Evolutionary conservation across 306 rosid species (phyloP).

Genomic region (Aeschynomene evenia): DNA sequence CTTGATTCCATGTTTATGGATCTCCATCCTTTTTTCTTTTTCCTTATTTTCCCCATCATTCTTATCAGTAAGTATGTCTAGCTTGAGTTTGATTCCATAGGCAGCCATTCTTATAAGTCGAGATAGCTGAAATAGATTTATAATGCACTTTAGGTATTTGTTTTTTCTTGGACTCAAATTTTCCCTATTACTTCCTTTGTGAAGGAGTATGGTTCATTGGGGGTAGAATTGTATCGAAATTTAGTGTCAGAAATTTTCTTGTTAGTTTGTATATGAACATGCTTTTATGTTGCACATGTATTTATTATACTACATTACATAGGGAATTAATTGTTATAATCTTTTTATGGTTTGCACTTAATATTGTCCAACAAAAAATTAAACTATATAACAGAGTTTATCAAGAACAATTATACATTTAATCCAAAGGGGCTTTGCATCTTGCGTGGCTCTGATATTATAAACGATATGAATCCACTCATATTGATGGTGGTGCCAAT

Average conservation of each 20-base stretch:
- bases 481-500: too few species aligned
- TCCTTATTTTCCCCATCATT: neutral
- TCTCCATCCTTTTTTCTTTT: neutral
- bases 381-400: too few species aligned
- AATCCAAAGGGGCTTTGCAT: too few species aligned
- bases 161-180: slow-evolving; percentile 1
- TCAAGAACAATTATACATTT: neutral
- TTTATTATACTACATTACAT: neutral
- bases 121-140: neutral
- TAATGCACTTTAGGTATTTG: neutral
- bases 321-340: too few species aligned
- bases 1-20: neutral
- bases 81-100: slow-evolving; percentile 4
- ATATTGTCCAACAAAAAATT: neutral
- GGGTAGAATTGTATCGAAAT: slow-evolving; percentile 14
- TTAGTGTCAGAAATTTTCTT: neutral
- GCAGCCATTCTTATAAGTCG: neutral
- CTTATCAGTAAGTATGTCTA: neutral
- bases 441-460: too few species aligned
- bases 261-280: slow-evolving; percentile 16
- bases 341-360: neutral
- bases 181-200: neutral
- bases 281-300: slow-evolving; percentile 4
- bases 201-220: slow-evolving; percentile 4
- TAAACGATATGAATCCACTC: too few species aligned